These are phyloP conservation scores for Fusarium guadeloupense DNA, from an alignment of 2,329 filamentous ascomycete species.

Conservation along the genomic window DNA sequence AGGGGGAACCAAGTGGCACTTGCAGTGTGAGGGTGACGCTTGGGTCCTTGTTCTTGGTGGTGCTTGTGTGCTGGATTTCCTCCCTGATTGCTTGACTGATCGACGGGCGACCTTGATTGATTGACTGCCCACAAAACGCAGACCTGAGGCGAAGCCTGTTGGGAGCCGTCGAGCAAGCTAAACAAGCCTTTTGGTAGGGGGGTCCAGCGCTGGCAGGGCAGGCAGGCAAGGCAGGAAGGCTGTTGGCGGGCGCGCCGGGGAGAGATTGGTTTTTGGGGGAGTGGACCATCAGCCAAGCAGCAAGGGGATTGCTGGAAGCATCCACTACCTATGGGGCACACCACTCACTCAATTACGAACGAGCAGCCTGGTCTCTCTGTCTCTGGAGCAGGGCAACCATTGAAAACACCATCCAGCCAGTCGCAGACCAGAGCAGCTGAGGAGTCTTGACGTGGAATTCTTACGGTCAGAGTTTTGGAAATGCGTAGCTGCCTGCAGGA, in stretches of 20 bases:
- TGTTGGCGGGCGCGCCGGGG: constrained; percentile 30
- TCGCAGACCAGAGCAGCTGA: not conserved
- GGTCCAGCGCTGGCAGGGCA: constrained; percentile 14
- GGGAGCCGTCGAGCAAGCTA: constrained; percentile 30
- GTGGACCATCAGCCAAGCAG: constrained; percentile 25
- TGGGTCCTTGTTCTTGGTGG: constrained; percentile 26
- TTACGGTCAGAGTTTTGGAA: not conserved
- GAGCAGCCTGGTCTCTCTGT: not conserved
- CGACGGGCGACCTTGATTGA: constrained; percentile 22
- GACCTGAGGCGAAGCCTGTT: constrained; percentile 41
- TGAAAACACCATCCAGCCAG: not conserved
- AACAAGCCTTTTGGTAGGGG: constrained; percentile 16
- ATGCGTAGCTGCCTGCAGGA: too few species aligned
- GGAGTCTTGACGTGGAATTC: not conserved
- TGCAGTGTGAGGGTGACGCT: constrained; percentile 32
- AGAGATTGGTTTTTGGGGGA: constrained; percentile 29
- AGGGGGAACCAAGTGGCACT: constrained; percentile 33
- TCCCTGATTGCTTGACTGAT: constrained; percentile 38
- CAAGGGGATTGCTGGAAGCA: constrained; percentile 12
- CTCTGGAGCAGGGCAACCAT: constrained; percentile 7
- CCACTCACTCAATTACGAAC: constrained; percentile 8
- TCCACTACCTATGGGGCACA: constrained; percentile 20
- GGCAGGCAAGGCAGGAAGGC: constrained; percentile 6
- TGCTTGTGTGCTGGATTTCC: constrained; percentile 31
- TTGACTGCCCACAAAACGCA: constrained; percentile 37